Conservation (phyloP, 495 filamentous ascomycete genomes). For the Aspergillus bertholletiae region DNA sequence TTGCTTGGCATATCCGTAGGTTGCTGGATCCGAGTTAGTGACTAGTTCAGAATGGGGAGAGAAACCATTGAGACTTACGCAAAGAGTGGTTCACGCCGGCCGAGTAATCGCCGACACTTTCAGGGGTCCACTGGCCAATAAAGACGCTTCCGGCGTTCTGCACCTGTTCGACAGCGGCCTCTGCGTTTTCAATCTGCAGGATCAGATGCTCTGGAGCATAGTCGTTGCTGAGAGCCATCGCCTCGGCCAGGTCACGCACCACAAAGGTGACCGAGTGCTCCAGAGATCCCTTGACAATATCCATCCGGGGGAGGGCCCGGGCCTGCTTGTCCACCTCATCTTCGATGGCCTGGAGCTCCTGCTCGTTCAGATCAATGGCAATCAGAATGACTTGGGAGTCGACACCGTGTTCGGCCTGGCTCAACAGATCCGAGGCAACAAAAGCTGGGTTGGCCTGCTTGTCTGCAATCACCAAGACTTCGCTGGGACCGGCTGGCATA, state of each 20-base stretch:
- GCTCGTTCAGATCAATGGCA: conserved; percentile 71
- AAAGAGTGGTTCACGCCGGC: conserved; percentile 96
- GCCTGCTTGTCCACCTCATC: conserved; percentile 88
- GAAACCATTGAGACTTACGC: conserved; percentile 58
- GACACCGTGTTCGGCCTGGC: conserved; percentile 93
- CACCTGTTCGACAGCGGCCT: conserved; percentile 69
- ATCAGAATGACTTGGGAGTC: conserved; percentile 95
- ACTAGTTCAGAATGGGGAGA: not conserved
- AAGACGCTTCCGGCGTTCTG: conserved; percentile 95
- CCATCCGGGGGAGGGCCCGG: conserved; percentile 80
- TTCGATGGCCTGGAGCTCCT: conserved; percentile 74
- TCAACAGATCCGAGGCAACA: conserved; percentile 89
- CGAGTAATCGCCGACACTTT: conserved; percentile 95
- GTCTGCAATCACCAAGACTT: conserved; percentile 96
- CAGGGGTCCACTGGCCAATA: conserved; percentile 91
- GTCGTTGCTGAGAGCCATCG: conserved; percentile 81
- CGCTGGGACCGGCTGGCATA: conserved; percentile 96
- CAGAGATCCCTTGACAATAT: conserved; percentile 91
- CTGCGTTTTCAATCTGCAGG: conserved; percentile 75
- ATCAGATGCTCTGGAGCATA: conserved; percentile 99
- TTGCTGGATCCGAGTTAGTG: conserved; percentile 55
- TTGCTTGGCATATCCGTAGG: conserved; percentile 95
- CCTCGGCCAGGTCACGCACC: conserved; percentile 76
- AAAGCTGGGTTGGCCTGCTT: conserved; percentile 86
- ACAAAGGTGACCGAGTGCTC: conserved; percentile 84